Percentiles rank a stretch among this genome's conserved stretches.
Conservation (phyloP, 2,329 filamentous ascomycete genomes). For the Chaetomiaceae sp. region DNA sequence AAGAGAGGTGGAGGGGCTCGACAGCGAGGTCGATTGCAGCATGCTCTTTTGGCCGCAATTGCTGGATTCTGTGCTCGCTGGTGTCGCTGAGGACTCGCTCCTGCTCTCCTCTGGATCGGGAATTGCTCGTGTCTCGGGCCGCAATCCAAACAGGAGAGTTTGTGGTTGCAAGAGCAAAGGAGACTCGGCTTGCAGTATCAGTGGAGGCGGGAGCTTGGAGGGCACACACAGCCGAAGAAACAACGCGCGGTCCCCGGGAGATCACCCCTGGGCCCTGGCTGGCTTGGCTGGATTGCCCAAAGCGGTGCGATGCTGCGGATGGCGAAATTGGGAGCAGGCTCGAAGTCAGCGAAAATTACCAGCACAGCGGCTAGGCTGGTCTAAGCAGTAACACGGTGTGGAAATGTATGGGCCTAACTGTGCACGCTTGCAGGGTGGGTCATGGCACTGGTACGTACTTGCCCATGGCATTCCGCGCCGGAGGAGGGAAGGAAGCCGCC, state of each 20-base stretch:
- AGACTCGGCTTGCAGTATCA: not conserved
- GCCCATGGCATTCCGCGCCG: slow-evolving; percentile 6
- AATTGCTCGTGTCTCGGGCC: slow-evolving; percentile 3
- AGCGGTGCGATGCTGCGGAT: slow-evolving; percentile 24
- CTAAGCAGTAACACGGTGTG: slow-evolving; percentile 18
- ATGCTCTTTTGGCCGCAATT: slow-evolving; percentile 25
- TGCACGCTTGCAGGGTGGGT: not conserved
- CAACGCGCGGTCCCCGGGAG: slow-evolving; percentile 9
- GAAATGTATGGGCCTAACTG: not conserved
- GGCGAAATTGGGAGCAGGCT: slow-evolving; percentile 24
- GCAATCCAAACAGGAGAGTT: slow-evolving; percentile 11
- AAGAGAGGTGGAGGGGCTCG: slow-evolving; percentile 22
- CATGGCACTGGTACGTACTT: slow-evolving; percentile 11
- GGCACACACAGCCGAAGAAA: not conserved
- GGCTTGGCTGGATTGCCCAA: slow-evolving; percentile 20
- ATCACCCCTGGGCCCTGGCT: slow-evolving; percentile 4
- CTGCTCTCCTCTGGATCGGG: slow-evolving; percentile 5
- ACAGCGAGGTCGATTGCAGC: slow-evolving; percentile 20
- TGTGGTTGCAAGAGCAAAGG: slow-evolving; percentile 7
- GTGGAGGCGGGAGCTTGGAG: slow-evolving; percentile 11
- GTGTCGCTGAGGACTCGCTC: not conserved
- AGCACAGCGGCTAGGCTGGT: not conserved
- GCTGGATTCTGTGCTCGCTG: slow-evolving; percentile 5
- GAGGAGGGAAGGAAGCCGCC: slow-evolving; percentile 16
- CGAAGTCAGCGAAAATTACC: slow-evolving; percentile 8